A percentile compares a stretch with the other conserved stretches of the same genome.
Conservation (phyloP, 495 filamentous ascomycete species). For the Viridothelium virens region DNA sequence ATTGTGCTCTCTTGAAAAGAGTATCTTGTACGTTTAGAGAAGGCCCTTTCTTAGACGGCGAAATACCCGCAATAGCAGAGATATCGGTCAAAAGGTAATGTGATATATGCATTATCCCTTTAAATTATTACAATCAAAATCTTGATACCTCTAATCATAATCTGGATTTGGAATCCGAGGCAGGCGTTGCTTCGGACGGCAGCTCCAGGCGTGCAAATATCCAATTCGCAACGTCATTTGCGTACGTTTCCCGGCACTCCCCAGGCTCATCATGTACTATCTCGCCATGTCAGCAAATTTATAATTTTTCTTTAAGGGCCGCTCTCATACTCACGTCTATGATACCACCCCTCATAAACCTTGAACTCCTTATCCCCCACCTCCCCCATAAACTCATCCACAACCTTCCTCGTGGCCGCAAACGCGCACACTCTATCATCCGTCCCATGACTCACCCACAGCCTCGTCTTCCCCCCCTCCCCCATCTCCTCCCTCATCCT, state of each 20-base stretch:
- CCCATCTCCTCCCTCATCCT: slow-evolving; percentile 32
- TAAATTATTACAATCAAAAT: background rate
- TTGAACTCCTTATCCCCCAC: slow-evolving; percentile 61
- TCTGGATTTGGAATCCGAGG: background rate
- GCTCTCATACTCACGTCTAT: slow-evolving; percentile 46
- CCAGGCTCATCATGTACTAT: slow-evolving; percentile 61
- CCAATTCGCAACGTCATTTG: slow-evolving; percentile 66
- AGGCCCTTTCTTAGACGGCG: background rate
- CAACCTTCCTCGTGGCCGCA: slow-evolving; percentile 53
- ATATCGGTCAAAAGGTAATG: background rate
- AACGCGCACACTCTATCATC: slow-evolving; percentile 59
- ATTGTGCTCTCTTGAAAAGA: background rate
- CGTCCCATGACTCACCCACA: slow-evolving; percentile 63
- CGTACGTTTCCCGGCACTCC: slow-evolving; percentile 53
- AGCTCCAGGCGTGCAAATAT: slow-evolving; percentile 47
- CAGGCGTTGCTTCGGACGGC: background rate
- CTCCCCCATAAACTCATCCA: slow-evolving; percentile 36
- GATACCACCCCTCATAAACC: slow-evolving; percentile 69
- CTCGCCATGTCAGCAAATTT: background rate
- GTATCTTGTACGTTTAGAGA: slow-evolving; percentile 2
- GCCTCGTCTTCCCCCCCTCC: slow-evolving; percentile 34
- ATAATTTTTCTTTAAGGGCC: too few relatives aligned
- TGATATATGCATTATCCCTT: background rate
- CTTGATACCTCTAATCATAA: background rate
- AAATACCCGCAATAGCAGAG: background rate